Evolutionary conservation across 106 monocot genomes (phyloP), one percentile per base, ranked within the genome.

Genomic region (Allium fistulosum): DNA sequence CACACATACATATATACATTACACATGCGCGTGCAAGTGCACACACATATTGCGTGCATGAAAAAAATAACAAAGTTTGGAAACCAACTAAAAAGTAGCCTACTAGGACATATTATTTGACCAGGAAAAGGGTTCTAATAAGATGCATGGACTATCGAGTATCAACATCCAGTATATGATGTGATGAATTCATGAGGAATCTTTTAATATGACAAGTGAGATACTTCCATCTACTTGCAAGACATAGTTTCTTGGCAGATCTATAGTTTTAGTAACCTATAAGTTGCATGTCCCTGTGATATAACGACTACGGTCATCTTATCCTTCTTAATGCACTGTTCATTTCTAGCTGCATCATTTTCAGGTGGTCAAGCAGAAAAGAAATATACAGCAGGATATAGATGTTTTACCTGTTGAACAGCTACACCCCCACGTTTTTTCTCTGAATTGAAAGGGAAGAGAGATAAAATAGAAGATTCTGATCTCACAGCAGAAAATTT

Each of bases 361-460:
- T 37, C 37, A 37, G 5, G 37, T 37, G 37, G 37, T 37, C 37
- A 2, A 37, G 37, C 37, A 37, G 37, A 37, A 37, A 37, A 2
- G 12, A 37, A 9, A 37, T 45, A 14, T 46, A 9, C 18, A 52
- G 17, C 37, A 10, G 68, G 37, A 17, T 69, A 26, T 57, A 22
- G 17, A 74, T 58, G 51, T 58, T 48, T 75, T 88, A 92, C 92
- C 80, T 70, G 51, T 49, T 76, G 66, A 17, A 97, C 65, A 65
- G 97, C 97, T 68, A 97, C 86, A 69, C 89, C 92, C 65, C 97
- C 92, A 57, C 92, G 89, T 60, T 97, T 97, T 76, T 97, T 97
- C 66, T 97, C 97, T 45, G 97, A 97, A 71, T 84, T 97, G 74
- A 97, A 97, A 59, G 97, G 97, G 65, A 92, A 67, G 11, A 81